phyloP scores from a whole-genome alignment of 306 rosid species.

The Mimosa pudica region DNA sequence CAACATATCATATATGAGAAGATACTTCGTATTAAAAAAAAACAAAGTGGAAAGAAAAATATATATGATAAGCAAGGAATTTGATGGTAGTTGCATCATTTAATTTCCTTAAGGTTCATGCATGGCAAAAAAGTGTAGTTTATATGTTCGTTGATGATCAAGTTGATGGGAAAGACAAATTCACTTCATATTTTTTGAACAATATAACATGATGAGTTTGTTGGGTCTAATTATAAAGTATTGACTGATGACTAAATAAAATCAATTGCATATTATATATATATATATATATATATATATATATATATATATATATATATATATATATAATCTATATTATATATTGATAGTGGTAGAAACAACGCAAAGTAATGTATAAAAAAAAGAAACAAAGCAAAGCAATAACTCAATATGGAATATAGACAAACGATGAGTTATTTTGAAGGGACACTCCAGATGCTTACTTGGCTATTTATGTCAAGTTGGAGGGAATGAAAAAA shows the following conservation, averaged over 20 bases:
- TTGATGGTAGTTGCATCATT: neutral
- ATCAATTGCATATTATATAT: no score
- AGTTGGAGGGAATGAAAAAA: neutral
- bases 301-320: no score
- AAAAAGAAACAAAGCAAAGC: no score
- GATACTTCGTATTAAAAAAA: no score
- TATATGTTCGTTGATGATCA: neutral
- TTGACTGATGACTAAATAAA: neutral
- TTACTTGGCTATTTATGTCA: neutral
- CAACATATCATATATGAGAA: no score
- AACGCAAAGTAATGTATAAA: no score
- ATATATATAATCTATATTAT: no score
- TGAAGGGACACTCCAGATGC: neutral
- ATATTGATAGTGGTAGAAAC: neutral
- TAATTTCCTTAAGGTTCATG: neutral
- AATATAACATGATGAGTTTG: neutral
- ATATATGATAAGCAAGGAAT: no score
- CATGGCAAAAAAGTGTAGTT: neutral
- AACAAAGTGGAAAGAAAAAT: no score
- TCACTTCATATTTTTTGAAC: no score
- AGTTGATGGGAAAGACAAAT: neutral
- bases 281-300: no score
- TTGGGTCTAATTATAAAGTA: neutral
- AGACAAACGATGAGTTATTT: neutral
- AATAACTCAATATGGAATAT: no score